These are phyloP conservation scores for Ephemerocybe angulata DNA, from an alignment of 768 basidiomycete genomes.

Conservation along the genomic window DNA sequence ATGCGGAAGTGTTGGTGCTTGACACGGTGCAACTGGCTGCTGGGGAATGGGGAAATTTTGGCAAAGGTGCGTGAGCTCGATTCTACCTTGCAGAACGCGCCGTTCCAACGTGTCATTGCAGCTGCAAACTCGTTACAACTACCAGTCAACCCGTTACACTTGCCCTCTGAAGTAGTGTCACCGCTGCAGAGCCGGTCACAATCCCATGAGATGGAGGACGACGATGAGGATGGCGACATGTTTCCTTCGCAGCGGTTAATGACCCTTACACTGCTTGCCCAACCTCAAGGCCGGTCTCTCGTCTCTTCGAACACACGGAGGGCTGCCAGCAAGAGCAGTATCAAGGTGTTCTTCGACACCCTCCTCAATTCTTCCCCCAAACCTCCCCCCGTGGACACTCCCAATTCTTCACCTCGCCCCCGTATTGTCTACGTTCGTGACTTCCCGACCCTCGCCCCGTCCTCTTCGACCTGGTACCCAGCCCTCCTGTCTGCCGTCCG, in stretches of 20 bases:
- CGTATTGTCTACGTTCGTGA: conserved; percentile 85
- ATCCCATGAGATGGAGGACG: conserved; percentile 46
- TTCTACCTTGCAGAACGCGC: neutral
- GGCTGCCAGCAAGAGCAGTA: conserved; percentile 47
- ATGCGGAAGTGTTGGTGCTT: conserved; percentile 78
- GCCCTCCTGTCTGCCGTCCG: conserved; percentile 76
- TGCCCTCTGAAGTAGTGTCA: conserved; percentile 32
- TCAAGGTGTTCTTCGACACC: conserved; percentile 73
- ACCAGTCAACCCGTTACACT: conserved; percentile 74
- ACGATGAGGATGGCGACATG: conserved; percentile 29
- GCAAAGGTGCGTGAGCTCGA: conserved; percentile 51
- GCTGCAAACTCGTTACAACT: conserved; percentile 69
- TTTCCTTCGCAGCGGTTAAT: conserved; percentile 36
- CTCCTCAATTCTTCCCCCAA: conserved; percentile 59
- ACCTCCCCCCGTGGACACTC: conserved; percentile 9
- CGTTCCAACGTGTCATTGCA: conserved; percentile 24
- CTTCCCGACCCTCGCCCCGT: conserved; percentile 68
- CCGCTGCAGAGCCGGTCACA: conserved; percentile 22
- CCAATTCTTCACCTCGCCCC: conserved; percentile 32
- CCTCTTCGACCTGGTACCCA: conserved; percentile 77
- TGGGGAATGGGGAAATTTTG: conserved; percentile 84
- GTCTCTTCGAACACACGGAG: conserved; percentile 41
- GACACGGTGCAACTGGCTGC: conserved; percentile 84
- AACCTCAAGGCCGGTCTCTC: conserved; percentile 36
- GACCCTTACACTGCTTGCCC: conserved; percentile 40